phyloP scores from a whole-genome alignment of 2,329 filamentous ascomycete genomes.

The Exophiala sp. region DNA sequence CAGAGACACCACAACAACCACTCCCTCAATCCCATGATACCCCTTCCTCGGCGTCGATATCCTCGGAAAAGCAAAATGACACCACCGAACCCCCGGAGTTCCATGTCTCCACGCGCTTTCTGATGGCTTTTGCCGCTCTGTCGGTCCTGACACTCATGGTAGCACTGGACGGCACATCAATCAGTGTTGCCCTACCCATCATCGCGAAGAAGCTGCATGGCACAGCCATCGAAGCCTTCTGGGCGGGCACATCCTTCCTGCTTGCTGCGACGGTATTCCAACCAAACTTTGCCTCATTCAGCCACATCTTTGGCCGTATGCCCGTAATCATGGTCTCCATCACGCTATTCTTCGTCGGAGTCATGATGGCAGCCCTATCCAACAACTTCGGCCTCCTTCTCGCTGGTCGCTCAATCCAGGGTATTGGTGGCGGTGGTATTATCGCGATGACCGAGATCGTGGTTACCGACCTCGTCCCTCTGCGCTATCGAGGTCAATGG shows the following conservation, averaged over 20 bases:
- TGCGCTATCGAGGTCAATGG: slow-evolving; percentile 31
- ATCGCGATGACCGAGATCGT: slow-evolving; percentile 40
- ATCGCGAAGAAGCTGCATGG: slow-evolving; percentile 53
- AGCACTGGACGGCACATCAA: slow-evolving; percentile 63
- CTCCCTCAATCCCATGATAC: slow-evolving; percentile 6
- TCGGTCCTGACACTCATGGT: slow-evolving; percentile 58
- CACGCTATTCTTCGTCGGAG: slow-evolving; percentile 44
- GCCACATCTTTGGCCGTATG: slow-evolving; percentile 48
- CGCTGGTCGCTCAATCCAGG: slow-evolving; percentile 43
- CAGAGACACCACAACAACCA: no score
- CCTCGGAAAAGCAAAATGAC: slow-evolving; percentile 7
- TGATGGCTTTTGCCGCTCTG: slow-evolving; percentile 51
- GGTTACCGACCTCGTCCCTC: slow-evolving; percentile 44
- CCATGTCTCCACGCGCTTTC: slow-evolving; percentile 32
- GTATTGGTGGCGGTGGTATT: slow-evolving; percentile 43
- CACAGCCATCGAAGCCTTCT: slow-evolving; percentile 62
- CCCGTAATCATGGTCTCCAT: slow-evolving; percentile 40
- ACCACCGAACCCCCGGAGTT: slow-evolving; percentile 14
- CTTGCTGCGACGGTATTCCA: slow-evolving; percentile 61
- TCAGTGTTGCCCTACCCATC: slow-evolving; percentile 55
- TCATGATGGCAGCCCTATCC: slow-evolving; percentile 42
- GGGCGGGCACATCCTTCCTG: slow-evolving; percentile 68
- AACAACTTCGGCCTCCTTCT: slow-evolving; percentile 45
- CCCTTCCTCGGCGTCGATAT: slow-evolving; percentile 17
- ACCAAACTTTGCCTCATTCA: slow-evolving; percentile 47